Conservation (phyloP, 2,329 filamentous ascomycete genomes). For the Monilinia laxa region DNA sequence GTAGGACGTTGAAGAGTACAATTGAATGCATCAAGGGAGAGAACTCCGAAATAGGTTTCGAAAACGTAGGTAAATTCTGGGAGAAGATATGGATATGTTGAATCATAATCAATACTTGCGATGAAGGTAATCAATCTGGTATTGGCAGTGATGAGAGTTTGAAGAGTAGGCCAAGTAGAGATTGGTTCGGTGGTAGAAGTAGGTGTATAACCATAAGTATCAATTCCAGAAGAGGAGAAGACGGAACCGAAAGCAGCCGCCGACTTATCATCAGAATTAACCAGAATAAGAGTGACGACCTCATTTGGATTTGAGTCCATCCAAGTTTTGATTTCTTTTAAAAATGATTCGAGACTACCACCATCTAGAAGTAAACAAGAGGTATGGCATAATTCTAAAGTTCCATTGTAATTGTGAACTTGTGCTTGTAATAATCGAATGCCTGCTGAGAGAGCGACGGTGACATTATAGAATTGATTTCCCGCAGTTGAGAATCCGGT, state of each 20-base stretch:
- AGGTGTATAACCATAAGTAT: slow-evolving; percentile 60
- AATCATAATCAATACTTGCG: slow-evolving; percentile 50
- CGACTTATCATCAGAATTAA: slow-evolving; percentile 58
- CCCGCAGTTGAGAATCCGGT: slow-evolving; percentile 46
- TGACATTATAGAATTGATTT: slow-evolving; percentile 61
- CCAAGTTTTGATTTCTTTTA: slow-evolving; percentile 60
- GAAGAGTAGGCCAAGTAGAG: slow-evolving; percentile 68
- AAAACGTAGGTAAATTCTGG: slow-evolving; percentile 67
- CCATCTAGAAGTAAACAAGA: slow-evolving; percentile 59
- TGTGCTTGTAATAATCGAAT: slow-evolving; percentile 65
- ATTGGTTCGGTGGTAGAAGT: slow-evolving; percentile 46
- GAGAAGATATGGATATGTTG: slow-evolving; percentile 57
- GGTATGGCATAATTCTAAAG: slow-evolving; percentile 58
- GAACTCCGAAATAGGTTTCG: slow-evolving; percentile 70
- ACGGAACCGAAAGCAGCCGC: slow-evolving; percentile 52
- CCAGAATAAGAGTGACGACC: slow-evolving; percentile 62
- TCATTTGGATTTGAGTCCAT: slow-evolving; percentile 58
- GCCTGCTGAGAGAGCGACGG: slow-evolving; percentile 58
- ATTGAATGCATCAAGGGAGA: slow-evolving; percentile 62
- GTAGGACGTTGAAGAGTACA: slow-evolving; percentile 69
- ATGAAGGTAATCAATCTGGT: slow-evolving; percentile 70
- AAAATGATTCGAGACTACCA: slow-evolving; percentile 55
- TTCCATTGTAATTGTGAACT: slow-evolving; percentile 54
- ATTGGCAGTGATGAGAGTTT: slow-evolving; percentile 61
- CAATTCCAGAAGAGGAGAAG: slow-evolving; percentile 54